A percentile compares a stretch with the other conserved stretches of the same genome.
phyloP scores from a whole-genome alignment of 106 monocot species.

The Hemerocallis citrina region DNA sequence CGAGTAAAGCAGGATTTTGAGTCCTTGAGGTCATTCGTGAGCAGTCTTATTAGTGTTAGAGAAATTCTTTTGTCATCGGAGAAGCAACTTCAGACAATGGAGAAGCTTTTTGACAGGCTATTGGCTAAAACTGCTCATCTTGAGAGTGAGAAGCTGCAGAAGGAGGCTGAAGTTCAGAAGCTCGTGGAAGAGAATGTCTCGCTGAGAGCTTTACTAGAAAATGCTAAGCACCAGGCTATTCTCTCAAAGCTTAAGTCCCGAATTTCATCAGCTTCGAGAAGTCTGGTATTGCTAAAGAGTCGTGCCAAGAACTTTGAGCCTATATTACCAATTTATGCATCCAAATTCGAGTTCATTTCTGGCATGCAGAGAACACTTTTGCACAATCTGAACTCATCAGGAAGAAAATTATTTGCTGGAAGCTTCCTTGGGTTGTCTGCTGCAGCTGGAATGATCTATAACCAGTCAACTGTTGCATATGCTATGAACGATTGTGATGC shows the following conservation, averaged over 20 bases:
- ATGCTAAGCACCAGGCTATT: no score
- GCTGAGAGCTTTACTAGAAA: slow-evolving; percentile 57
- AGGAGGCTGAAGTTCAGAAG: slow-evolving; percentile 78
- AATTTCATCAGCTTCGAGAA: slow-evolving; percentile 25
- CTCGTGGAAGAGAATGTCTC: slow-evolving; percentile 77
- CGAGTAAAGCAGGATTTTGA: slow-evolving; percentile 92
- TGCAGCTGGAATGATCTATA: slow-evolving; percentile 14
- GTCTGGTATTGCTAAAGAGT: slow-evolving; percentile 5
- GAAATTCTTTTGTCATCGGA: slow-evolving; percentile 72
- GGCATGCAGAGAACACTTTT: slow-evolving; percentile 3
- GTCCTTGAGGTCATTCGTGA: slow-evolving; percentile 62
- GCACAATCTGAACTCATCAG: slow-evolving; percentile 25
- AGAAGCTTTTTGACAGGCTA: slow-evolving; percentile 85
- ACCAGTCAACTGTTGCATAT: slow-evolving; percentile 17
- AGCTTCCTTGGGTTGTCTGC: slow-evolving; percentile 33
- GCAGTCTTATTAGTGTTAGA: slow-evolving; percentile 66
- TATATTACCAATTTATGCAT: slow-evolving; percentile 3
- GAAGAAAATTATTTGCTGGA: slow-evolving; percentile 32
- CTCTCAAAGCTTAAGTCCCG: no score
- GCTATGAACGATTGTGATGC: slow-evolving; percentile 34
- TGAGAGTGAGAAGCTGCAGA: slow-evolving; percentile 64
- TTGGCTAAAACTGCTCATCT: slow-evolving; percentile 59
- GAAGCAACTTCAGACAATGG: slow-evolving; percentile 60
- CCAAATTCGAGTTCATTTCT: not conserved
- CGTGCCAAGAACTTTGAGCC: slow-evolving; percentile 4